Percentiles rank a stretch among this genome's conserved stretches.
phyloP scores from a whole-genome alignment of 345 rosid species.

The Triadica sebifera region DNA sequence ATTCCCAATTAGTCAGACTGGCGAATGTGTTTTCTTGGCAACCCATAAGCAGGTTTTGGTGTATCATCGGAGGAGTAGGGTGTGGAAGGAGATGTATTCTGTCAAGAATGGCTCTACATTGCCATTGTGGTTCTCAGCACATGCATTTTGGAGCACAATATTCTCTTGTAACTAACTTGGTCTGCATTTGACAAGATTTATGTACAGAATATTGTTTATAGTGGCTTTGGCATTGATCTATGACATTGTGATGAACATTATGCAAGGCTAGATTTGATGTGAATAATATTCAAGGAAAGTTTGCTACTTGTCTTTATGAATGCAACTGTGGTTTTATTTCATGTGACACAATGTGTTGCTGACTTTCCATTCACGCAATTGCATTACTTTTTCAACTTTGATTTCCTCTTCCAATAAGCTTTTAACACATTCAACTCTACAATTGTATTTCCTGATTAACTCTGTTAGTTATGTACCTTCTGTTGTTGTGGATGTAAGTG shows the following conservation, averaged over 20 bases:
- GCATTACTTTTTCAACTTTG: too few relatives aligned
- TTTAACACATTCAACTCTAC: too few relatives aligned
- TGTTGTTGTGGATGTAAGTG: too few relatives aligned
- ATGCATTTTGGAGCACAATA: constrained; percentile 68
- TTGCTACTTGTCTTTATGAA: neutral
- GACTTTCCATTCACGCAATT: too few relatives aligned
- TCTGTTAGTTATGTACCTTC: too few relatives aligned
- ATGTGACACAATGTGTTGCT: too few relatives aligned
- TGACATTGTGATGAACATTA: neutral
- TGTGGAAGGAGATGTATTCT: constrained; percentile 92
- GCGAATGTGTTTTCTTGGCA: constrained; percentile 63
- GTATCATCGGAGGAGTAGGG: constrained; percentile 53
- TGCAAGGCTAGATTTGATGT: neutral
- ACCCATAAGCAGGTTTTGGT: constrained; percentile 77
- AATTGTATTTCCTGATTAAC: too few relatives aligned
- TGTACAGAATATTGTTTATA: constrained; percentile 21
- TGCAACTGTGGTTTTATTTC: neutral
- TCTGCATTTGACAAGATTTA: neutral
- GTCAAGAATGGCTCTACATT: constrained; percentile 49
- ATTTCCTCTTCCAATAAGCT: too few relatives aligned
- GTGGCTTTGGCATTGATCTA: neutral
- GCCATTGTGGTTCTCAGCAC: constrained; percentile 89
- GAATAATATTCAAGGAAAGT: neutral
- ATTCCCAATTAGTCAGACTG: constrained; percentile 69
- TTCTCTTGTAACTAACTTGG: constrained; percentile 49